Base-by-base conservation (phyloP, 768 basidiomycete species). In the Leccinum disarticulatum region DNA sequence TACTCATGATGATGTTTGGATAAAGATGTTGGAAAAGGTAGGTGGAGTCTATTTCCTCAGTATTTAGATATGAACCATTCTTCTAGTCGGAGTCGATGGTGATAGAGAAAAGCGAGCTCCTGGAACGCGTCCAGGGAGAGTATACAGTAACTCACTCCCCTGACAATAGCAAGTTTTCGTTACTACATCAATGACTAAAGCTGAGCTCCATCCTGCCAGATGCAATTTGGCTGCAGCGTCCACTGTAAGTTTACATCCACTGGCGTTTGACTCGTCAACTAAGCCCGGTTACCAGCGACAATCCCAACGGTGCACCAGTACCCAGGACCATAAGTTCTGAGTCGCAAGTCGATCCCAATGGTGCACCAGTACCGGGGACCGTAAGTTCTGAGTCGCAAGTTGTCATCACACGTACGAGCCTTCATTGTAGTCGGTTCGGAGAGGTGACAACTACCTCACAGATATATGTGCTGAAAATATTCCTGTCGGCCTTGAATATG, bases 1-100 rank as follows among this genome's bases (percentile, higher is more conserved):
- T 4, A 61, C 57, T 1, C 63, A 64, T 17, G 63, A 64, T 11
- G 27, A 54, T n/a, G 36, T 61, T 9, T 64, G 63, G 63, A n/a
- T 61, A 15, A 14, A 43, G 22, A 64, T 64, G 27, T 5, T 27
- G 27, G 27, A 27, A 27, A 27, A 27, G 57, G 25, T 5, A 1
- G 4, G 27, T 5, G 27, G 27, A 27, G 1, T 22, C 9, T 13
- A 4, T 9, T 4, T 47, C 22, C 25, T 33, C 25, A 25, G 13
- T 5, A 4, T 22, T 38, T 11, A 2, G 0, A 31, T 2, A 3
- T 8, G 50, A 27, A 61, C 47, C 9, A 22, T 31, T 2, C 4
- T 1, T 28, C 25, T 9, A 58, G 62, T 5, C 8, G 33, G 6
- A 19, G 4, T 53, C 17, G 27, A 54, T 41, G 15, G 15, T 55